phyloP scores from a whole-genome alignment of 2,329 filamentous ascomycete species.

The Fusarium tuaranense region DNA sequence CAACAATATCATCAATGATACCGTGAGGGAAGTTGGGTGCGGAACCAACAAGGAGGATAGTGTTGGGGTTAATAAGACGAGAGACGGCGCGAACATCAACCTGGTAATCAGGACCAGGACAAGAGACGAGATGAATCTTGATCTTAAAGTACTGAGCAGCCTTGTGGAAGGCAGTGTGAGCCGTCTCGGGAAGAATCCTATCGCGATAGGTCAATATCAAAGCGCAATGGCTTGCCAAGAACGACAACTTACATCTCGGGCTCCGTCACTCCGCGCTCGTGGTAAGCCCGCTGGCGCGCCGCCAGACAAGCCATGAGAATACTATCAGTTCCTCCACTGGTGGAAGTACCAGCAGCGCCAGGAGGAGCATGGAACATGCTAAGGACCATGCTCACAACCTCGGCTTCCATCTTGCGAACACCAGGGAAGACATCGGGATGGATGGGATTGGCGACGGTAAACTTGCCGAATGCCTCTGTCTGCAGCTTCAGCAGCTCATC shows the following conservation, averaged over 20 bases:
- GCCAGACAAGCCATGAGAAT: slow-evolving; percentile 96
- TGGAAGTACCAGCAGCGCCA: slow-evolving; percentile 88
- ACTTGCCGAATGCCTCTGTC: slow-evolving; percentile 92
- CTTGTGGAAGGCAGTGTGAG: slow-evolving; percentile 96
- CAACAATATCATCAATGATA: slow-evolving; percentile 94
- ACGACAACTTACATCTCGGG: slow-evolving; percentile 83
- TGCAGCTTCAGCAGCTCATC: slow-evolving; percentile 84
- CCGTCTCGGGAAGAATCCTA: slow-evolving; percentile 93
- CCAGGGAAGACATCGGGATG: slow-evolving; percentile 99
- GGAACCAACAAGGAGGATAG: slow-evolving; percentile 90
- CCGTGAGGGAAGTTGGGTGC: slow-evolving; percentile 98
- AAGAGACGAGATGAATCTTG: slow-evolving; percentile 88
- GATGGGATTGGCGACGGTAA: slow-evolving; percentile 95
- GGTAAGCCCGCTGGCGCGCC: slow-evolving; percentile 88
- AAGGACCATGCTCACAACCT: slow-evolving; percentile 95
- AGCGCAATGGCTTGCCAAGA: background rate
- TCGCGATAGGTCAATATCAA: slow-evolving; percentile 15
- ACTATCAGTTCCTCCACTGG: slow-evolving; percentile 93
- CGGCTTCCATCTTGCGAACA: slow-evolving; percentile 98
- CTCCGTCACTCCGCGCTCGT: slow-evolving; percentile 87
- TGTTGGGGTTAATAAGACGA: slow-evolving; percentile 93
- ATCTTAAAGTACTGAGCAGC: slow-evolving; percentile 97
- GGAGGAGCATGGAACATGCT: slow-evolving; percentile 89
- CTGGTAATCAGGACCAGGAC: slow-evolving; percentile 87
- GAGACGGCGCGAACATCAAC: slow-evolving; percentile 83